These are phyloP conservation scores for Akebia trifoliata DNA, from an alignment of 164 flowering plant genomes.

Conservation along the genomic window DNA sequence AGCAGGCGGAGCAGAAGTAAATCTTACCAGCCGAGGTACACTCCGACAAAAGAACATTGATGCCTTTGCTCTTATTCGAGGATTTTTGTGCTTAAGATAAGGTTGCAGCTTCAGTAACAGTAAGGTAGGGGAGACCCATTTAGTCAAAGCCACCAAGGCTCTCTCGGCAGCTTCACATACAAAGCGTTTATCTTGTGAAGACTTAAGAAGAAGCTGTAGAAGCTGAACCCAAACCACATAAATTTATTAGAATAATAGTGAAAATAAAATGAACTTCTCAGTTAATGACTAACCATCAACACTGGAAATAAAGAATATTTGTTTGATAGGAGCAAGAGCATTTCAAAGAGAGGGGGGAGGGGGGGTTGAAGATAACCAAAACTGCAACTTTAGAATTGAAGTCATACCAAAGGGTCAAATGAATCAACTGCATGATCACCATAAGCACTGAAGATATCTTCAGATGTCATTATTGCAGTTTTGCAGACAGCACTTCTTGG, in stretches of 20 bases:
- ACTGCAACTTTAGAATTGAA: not conserved
- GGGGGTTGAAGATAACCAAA: too few species aligned
- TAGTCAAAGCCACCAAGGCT: slow-evolving; percentile 70
- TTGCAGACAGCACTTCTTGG: slow-evolving; percentile 98
- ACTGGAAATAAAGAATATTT: too few species aligned
- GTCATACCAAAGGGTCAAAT: slow-evolving; percentile 75
- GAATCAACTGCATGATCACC: slow-evolving; percentile 59
- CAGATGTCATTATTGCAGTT: slow-evolving; percentile 84
- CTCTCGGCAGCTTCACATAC: slow-evolving; percentile 93
- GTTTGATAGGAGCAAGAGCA: too few species aligned
- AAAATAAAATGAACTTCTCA: too few species aligned
- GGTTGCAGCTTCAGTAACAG: slow-evolving; percentile 77
- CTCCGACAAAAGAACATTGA: slow-evolving; percentile 69
- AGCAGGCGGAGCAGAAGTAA: not conserved
- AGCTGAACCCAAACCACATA: slow-evolving; percentile 41
- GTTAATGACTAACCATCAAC: too few species aligned
- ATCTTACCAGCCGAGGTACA: slow-evolving; percentile 63
- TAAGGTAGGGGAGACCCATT: slow-evolving; percentile 54
- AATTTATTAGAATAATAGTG: too few species aligned
- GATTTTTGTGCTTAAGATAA: slow-evolving; percentile 70
- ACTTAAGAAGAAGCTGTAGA: slow-evolving; percentile 85
- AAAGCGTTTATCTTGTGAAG: slow-evolving; percentile 92
- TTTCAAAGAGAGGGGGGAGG: too few species aligned
- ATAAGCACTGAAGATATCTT: slow-evolving; percentile 74
- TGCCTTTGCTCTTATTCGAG: slow-evolving; percentile 87